These are phyloP conservation scores for Epichloe glyceriae DNA, from an alignment of 2,329 filamentous ascomycete species.

Conservation along the genomic window DNA sequence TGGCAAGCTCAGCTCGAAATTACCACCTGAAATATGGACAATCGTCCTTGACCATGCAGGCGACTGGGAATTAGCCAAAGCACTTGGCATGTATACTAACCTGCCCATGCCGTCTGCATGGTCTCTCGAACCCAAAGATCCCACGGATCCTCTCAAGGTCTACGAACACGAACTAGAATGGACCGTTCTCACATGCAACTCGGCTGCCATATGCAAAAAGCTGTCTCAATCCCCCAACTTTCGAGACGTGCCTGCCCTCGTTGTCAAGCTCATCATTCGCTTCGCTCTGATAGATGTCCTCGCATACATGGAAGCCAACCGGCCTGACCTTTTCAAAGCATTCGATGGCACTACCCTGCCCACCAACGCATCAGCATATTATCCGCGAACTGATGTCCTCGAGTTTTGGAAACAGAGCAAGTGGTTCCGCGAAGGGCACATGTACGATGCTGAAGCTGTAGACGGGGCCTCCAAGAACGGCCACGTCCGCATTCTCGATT, in stretches of 20 bases:
- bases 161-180: constrained; percentile 75
- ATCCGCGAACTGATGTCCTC: constrained; percentile 70
- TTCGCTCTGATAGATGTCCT: constrained; percentile 75
- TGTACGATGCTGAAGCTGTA: constrained; percentile 68
- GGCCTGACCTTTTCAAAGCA: constrained; percentile 65
- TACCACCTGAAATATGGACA: constrained; percentile 83
- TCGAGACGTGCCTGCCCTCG: constrained; percentile 60
- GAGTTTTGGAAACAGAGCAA: constrained; percentile 84
- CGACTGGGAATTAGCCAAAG: constrained; percentile 84
- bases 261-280: constrained; percentile 81
- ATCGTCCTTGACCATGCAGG: constrained; percentile 72
- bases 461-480: constrained; percentile 80
- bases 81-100: constrained; percentile 68
- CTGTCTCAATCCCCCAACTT: constrained; percentile 62
- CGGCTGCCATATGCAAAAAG: constrained; percentile 59
- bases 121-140: constrained; percentile 43
- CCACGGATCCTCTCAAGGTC: constrained; percentile 52
- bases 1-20: constrained; percentile 26
- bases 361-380: constrained; percentile 77
- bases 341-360: constrained; percentile 78
- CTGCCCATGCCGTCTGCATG: constrained; percentile 61
- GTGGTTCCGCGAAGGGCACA: constrained; percentile 69
- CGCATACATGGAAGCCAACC: constrained; percentile 48
- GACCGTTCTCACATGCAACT: constrained; percentile 62
- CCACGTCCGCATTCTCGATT: constrained; percentile 74